These are phyloP conservation scores for Colletotrichum melonis DNA, from an alignment of 2,329 filamentous ascomycete species.

Conservation along the genomic window DNA sequence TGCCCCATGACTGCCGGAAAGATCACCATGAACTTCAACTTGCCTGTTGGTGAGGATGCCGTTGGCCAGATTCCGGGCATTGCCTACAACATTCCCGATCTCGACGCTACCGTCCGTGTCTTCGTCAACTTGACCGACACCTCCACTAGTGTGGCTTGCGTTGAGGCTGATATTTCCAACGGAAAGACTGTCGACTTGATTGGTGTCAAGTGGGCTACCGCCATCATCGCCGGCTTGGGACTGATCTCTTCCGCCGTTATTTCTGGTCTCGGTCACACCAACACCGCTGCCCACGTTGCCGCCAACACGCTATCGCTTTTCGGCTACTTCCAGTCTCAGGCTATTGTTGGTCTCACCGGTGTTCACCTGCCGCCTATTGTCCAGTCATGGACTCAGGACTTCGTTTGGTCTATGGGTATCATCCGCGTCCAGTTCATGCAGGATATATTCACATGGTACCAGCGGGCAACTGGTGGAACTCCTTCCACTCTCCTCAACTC, in stretches of 20 bases:
- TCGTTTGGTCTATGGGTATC: slow-evolving; percentile 98
- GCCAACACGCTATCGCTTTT: slow-evolving; percentile 95
- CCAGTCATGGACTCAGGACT: slow-evolving; percentile 94
- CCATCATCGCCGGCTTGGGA: slow-evolving; percentile 86
- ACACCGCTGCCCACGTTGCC: slow-evolving; percentile 93
- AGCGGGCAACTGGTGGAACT: slow-evolving; percentile 89
- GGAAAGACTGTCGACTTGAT: slow-evolving; percentile 91
- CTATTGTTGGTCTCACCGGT: slow-evolving; percentile 87
- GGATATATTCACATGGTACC: slow-evolving; percentile 92
- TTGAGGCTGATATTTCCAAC: slow-evolving; percentile 90
- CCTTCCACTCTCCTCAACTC: slow-evolving; percentile 83
- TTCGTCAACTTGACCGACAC: slow-evolving; percentile 78
- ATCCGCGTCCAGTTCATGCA: slow-evolving; percentile 91
- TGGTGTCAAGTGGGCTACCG: slow-evolving; percentile 90
- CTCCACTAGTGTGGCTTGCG: slow-evolving; percentile 79
- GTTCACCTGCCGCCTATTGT: slow-evolving; percentile 89
- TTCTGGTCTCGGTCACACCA: slow-evolving; percentile 90
- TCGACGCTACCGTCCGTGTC: slow-evolving; percentile 87
- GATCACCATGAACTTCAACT: slow-evolving; percentile 80
- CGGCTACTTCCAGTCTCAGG: slow-evolving; percentile 93
- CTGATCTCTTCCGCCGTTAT: slow-evolving; percentile 88
- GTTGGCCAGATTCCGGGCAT: slow-evolving; percentile 80
- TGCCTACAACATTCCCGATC: slow-evolving; percentile 89
- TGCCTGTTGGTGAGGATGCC: slow-evolving; percentile 67
- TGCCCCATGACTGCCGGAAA: slow-evolving; percentile 92